These are phyloP conservation scores for Fraxinus baroniana DNA, from an alignment of 305 asterid species.

Conservation along the genomic window DNA sequence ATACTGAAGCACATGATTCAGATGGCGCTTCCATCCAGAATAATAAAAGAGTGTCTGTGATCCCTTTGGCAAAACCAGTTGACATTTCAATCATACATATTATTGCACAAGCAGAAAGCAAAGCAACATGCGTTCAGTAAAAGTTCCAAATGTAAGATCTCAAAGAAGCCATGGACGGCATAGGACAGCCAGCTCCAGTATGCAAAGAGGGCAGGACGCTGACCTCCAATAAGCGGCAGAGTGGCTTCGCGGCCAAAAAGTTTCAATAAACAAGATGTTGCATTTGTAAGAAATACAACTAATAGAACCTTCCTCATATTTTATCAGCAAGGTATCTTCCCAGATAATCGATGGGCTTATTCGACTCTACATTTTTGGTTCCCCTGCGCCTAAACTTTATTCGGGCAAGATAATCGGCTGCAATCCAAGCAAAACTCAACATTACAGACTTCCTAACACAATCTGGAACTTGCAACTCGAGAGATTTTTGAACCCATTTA, in stretches of 20 bases:
- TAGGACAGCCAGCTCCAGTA: background rate
- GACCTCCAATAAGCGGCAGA: slow-evolving; percentile 21
- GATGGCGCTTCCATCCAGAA: background rate
- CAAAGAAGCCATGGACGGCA: background rate
- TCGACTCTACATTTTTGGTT: slow-evolving; percentile 36
- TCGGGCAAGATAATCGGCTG: slow-evolving; percentile 82
- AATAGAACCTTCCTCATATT: slow-evolving; percentile 40
- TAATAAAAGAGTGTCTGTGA: background rate
- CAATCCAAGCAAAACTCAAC: slow-evolving; percentile 96
- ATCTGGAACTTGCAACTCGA: slow-evolving; percentile 39
- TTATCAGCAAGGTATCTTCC: slow-evolving; percentile 69
- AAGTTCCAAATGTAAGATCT: background rate
- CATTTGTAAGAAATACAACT: background rate
- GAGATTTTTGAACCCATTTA: slow-evolving; percentile 50
- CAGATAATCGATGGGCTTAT: slow-evolving; percentile 65
- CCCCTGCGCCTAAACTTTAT: slow-evolving; percentile 57
- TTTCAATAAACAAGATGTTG: background rate
- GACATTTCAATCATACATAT: background rate
- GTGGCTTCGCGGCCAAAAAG: slow-evolving; percentile 25
- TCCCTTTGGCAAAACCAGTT: background rate
- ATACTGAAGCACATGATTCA: background rate
- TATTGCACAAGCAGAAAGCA: background rate
- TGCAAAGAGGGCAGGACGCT: background rate
- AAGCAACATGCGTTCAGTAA: background rate
- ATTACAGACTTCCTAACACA: slow-evolving; percentile 45